Percentiles rank a stretch among this genome's conserved stretches.
phyloP scores from a whole-genome alignment of 192 early-diverging fungal species.

The Podila verticillata region DNA sequence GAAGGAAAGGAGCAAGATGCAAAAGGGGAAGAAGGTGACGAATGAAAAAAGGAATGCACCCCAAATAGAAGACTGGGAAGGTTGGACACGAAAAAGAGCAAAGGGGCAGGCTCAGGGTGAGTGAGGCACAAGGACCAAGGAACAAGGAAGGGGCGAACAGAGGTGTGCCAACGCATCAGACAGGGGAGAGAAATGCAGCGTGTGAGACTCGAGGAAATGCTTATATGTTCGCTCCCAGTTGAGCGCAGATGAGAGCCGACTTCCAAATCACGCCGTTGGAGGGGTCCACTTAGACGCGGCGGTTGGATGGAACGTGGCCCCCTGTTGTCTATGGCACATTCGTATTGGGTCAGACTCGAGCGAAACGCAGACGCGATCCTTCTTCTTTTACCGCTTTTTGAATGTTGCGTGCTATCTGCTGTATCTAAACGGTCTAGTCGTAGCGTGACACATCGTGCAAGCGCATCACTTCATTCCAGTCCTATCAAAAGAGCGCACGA shows the following conservation, averaged over 20 bases:
- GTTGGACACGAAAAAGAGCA: background rate
- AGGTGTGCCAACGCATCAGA: background rate
- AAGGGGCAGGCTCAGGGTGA: background rate
- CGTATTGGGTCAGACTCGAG: too few species aligned
- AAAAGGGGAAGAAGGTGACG: background rate
- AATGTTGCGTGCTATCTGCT: too few species aligned
- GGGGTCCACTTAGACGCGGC: too few species aligned
- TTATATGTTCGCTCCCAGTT: background rate
- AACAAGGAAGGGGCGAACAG: background rate
- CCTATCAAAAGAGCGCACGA: constrained; percentile 1
- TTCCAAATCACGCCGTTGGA: too few species aligned
- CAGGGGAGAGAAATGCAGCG: background rate
- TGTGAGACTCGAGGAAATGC: background rate
- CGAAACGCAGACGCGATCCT: too few species aligned
- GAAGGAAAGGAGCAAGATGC: background rate
- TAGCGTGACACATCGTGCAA: constrained; percentile 51
- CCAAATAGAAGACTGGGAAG: background rate
- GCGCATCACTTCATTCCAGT: constrained; percentile 56
- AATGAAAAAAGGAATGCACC: background rate
- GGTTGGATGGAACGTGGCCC: too few species aligned
- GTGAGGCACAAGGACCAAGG: background rate
- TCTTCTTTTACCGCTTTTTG: too few species aligned
- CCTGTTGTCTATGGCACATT: too few species aligned
- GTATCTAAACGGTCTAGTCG: constrained; percentile 5
- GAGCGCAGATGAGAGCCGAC: too few species aligned